A percentile compares a stretch with the other conserved stretches of the same genome.
Conservation (phyloP, 2,329 filamentous ascomycete species). For the Colletotrichum sp. region DNA sequence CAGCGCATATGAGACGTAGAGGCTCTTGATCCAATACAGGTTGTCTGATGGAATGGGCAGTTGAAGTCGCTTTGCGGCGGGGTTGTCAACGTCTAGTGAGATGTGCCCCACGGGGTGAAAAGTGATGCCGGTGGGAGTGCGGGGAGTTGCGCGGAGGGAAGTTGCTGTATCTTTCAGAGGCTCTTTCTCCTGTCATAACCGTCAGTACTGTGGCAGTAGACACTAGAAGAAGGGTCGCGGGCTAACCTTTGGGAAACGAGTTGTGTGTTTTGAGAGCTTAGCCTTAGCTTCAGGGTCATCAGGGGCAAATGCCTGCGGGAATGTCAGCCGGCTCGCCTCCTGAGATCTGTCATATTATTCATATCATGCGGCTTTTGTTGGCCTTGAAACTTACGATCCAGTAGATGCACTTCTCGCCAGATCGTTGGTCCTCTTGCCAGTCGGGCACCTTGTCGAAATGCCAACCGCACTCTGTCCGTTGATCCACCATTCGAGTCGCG, state of each 20-base stretch:
- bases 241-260: conserved; percentile 22
- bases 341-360: background rate
- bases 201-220: too few species aligned
- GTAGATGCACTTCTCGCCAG: conserved; percentile 24
- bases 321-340: background rate
- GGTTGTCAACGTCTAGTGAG: conserved; percentile 27
- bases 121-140: background rate
- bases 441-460: conserved; percentile 16
- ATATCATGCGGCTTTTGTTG: too few species aligned
- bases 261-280: conserved; percentile 26
- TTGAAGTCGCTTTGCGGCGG: background rate
- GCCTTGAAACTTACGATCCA: conserved; percentile 15
- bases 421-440: conserved; percentile 25
- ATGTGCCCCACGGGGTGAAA: conserved; percentile 37
- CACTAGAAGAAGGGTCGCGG: too few species aligned
- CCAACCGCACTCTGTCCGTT: conserved; percentile 30
- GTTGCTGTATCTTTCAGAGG: conserved; percentile 19
- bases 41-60: conserved; percentile 23
- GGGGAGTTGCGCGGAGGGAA: background rate
- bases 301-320: conserved; percentile 17
- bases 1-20: conserved; percentile 29
- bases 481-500: conserved; percentile 24
- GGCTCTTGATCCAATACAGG: conserved; percentile 34
- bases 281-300: conserved; percentile 3
- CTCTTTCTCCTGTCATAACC: conserved; percentile 18